phyloP scores from a whole-genome alignment of 2,329 filamentous ascomycete species.

The Boeremia lycopersici region DNA sequence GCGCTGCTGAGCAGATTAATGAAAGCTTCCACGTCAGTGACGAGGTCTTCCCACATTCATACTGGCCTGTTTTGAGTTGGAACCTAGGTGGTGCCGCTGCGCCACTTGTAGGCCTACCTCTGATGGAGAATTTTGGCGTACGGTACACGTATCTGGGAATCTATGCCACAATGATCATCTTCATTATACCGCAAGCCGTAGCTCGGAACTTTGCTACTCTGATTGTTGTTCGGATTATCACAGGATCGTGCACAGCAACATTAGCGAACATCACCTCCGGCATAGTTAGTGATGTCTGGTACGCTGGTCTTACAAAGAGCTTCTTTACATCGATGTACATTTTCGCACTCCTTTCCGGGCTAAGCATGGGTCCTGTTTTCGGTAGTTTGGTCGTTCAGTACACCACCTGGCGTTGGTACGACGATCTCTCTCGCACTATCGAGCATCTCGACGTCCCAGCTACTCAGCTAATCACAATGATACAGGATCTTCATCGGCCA shows the following conservation, averaged over 20 bases:
- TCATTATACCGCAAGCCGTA: slow-evolving; percentile 51
- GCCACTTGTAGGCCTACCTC: slow-evolving; percentile 49
- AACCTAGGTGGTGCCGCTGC: slow-evolving; percentile 51
- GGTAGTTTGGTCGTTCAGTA: slow-evolving; percentile 49
- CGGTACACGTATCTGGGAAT: slow-evolving; percentile 52
- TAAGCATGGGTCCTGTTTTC: slow-evolving; percentile 54
- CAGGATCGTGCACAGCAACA: slow-evolving; percentile 52
- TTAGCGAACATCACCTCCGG: slow-evolving; percentile 49
- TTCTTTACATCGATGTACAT: slow-evolving; percentile 53
- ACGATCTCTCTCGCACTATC: background rate
- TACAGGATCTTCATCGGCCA: slow-evolving; percentile 54
- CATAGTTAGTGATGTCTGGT: slow-evolving; percentile 48
- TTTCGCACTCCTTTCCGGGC: slow-evolving; percentile 51
- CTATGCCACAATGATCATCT: slow-evolving; percentile 51
- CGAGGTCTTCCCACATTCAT: slow-evolving; percentile 48
- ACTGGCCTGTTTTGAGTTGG: slow-evolving; percentile 52
- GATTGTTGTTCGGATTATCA: slow-evolving; percentile 53
- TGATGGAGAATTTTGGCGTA: slow-evolving; percentile 54
- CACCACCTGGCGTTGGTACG: slow-evolving; percentile 52
- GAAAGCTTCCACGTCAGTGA: slow-evolving; percentile 49
- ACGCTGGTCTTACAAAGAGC: slow-evolving; percentile 47
- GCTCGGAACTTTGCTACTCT: slow-evolving; percentile 54
- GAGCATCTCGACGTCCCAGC: background rate
- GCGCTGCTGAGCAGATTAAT: slow-evolving; percentile 44
- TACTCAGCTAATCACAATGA: no score